Percentiles rank a stretch among this genome's conserved stretches.
Evolutionary conservation across 495 filamentous ascomycete species (phyloP).

Genomic region (Neurospora sp.): DNA sequence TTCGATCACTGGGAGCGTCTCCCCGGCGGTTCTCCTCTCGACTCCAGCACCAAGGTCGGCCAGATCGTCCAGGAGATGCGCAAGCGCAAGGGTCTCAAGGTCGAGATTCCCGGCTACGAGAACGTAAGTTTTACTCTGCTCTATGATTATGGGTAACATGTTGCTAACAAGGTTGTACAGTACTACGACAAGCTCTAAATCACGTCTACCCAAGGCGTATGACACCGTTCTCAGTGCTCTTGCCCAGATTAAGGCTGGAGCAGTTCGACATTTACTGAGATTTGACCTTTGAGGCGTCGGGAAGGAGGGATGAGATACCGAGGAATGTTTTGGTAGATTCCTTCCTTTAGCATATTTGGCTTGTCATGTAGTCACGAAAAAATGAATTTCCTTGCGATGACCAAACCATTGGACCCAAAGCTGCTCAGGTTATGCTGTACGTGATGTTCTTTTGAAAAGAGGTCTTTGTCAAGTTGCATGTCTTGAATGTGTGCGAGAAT

Average conservation of each 20-base stretch:
- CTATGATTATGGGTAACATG: background rate
- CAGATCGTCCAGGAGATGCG: constrained; percentile 79
- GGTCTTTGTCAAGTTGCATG: background rate
- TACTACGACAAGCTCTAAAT: constrained; percentile 99
- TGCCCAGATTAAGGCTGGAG: constrained; percentile 12
- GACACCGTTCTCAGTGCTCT: constrained; percentile 29
- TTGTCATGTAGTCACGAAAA: background rate
- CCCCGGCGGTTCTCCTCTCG: constrained; percentile 87
- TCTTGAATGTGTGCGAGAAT: background rate
- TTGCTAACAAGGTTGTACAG: constrained; percentile 51
- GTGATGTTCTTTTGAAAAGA: background rate
- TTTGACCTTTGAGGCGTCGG: constrained; percentile 4
- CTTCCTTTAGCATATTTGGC: constrained; percentile 1
- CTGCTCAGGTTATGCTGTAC: background rate
- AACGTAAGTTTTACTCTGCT: constrained; percentile 61
- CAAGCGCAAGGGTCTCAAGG: constrained; percentile 99
- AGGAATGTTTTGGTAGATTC: background rate
- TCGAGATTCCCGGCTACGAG: constrained; percentile 74
- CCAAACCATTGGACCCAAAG: background rate
- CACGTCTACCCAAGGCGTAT: constrained; percentile 24
- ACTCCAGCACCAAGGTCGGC: constrained; percentile 76
- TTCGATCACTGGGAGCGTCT: constrained; percentile 98
- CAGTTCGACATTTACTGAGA: constrained; percentile 1
- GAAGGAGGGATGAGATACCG: background rate
- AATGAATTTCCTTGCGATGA: background rate